phyloP scores from a whole-genome alignment of 257 asterid genomes.

The Asclepias syriaca region DNA sequence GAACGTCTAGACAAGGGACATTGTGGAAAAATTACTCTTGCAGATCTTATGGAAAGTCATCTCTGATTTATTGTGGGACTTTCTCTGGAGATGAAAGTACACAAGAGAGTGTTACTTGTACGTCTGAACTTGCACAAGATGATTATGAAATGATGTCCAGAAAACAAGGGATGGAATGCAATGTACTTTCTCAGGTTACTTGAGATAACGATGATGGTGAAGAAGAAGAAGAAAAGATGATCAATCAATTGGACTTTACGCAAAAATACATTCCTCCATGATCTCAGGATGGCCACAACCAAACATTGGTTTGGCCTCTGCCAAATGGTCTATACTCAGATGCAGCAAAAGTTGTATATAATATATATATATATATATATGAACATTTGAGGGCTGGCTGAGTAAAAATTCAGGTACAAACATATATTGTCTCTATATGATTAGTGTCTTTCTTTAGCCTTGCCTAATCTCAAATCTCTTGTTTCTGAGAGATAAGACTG shows the following conservation, averaged over 20 bases:
- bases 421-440: background rate
- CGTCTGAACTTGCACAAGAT: background rate
- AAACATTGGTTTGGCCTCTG: slow-evolving; percentile 2
- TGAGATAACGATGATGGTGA: background rate
- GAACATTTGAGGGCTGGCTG: background rate
- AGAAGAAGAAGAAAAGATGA: background rate
- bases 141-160: background rate
- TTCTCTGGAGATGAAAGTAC: background rate
- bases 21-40: slow-evolving; percentile 82
- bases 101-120: no score
- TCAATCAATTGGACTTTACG: background rate
- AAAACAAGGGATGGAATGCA: background rate
- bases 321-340: background rate
- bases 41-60: slow-evolving; percentile 67
- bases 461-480: slow-evolving; percentile 1
- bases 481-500: background rate
- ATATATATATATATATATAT: background rate
- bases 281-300: background rate
- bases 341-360: slow-evolving; percentile 5
- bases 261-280: background rate
- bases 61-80: slow-evolving; percentile 23
- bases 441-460: background rate
- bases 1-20: slow-evolving; percentile 77
- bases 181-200: background rate
- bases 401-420: slow-evolving; percentile 20